Evolutionary conservation across 176 grass and related monocot genomes (phyloP), one percentile per base, ranked within the genome.

Genomic region (Saccharum spontaneum): DNA sequence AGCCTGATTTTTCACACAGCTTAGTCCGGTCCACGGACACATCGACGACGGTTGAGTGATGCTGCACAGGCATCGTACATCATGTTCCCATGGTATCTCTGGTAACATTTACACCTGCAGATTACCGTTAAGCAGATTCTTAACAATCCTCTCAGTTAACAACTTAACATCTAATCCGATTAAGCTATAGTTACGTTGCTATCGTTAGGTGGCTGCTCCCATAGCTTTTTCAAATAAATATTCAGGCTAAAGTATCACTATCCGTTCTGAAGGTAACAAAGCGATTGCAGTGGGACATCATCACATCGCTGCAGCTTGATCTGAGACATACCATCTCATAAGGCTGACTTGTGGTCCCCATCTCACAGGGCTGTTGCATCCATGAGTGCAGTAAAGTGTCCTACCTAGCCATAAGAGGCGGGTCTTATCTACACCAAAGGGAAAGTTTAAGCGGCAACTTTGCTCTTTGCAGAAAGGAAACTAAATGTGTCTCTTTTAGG

Each of bases 381-480:
- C 78, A 63, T 81, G 82, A 31, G 30, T 69, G 46, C 22, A 69
- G 70, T 40, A 76, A 69, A 81, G 82, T 55, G 66, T 41, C 44
- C 4, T 74, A 50, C 33, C 4, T 74, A 73, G 61, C 69, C 49
- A 28, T 52, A 23, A 52, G 41, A 73, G 41, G 14, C 17, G 16
- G 33, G 69, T 73, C 57, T 85, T n/a, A 34, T 65, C 68, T 7
- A 3, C 36, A 75, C 78, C 33, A 60, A 85, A 89, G 69, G 52
- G 62, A 81, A 62, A 76, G 63, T 39, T 69, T 40, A 68, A 46
- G 62, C 82, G 22, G 63, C 39, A 20, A 18, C 83, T 85, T 85
- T 85, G 10, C 77, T 80, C 76, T 81, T n/a, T 61, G 28, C 39
- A 39, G 81, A 89, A 89, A 78, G 36, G 26, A 18, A 50, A 52